Base-by-base conservation (phyloP, 2,329 filamentous ascomycete genomes). In the Aschersonia sp. region DNA sequence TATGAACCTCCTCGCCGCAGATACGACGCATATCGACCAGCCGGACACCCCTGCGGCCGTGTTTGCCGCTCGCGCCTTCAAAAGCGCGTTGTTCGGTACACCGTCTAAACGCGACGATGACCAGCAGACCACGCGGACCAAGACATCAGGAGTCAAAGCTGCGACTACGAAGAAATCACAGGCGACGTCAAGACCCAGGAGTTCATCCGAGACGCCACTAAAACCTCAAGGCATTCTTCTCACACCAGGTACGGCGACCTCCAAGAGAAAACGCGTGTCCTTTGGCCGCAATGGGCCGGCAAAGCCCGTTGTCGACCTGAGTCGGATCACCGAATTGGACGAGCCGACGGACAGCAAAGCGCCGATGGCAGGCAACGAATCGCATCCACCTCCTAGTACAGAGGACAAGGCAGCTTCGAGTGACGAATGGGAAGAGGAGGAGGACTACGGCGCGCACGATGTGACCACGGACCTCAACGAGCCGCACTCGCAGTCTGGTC, bases 401-500 rank as follows among this genome's bases (percentile, higher is more conserved):
- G 12, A 37, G 12, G 35, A 8, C 8, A 37, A 37, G 8, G 50
- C 51, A 47, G 52, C 55, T 6, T 62, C 58, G 2, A 64, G 75
- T 2, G 72, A 70, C 30, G 70, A 70, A 29, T 78, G 74, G 73
- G 49, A 51, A 45, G 49, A 51, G 30, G 49, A 49, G 50, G 72
- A 75, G 44, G 69, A 37, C 39, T 59, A 64, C 35, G 67, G 65
- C 54, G 74, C 78, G 46, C 70, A 73, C 47, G 82, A 87, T 55
- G 66, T 80, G 49, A 87, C 83, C 0, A 65, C 81, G 44, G 84
- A 88, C 56, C 66, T 87, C 45, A 82, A 83, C 52, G 80, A 86
- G 56, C 85, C 85, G 6, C 76, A 80, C 52, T 87, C 84, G 2
- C 76, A 83, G 50, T 87, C 84, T 4, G 85, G 84, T 6, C 79